A percentile compares a stretch with the other conserved stretches of the same genome.
Evolutionary conservation across 139 green algal species (phyloP).

Genomic region (Chlorella ohadii): DNA sequence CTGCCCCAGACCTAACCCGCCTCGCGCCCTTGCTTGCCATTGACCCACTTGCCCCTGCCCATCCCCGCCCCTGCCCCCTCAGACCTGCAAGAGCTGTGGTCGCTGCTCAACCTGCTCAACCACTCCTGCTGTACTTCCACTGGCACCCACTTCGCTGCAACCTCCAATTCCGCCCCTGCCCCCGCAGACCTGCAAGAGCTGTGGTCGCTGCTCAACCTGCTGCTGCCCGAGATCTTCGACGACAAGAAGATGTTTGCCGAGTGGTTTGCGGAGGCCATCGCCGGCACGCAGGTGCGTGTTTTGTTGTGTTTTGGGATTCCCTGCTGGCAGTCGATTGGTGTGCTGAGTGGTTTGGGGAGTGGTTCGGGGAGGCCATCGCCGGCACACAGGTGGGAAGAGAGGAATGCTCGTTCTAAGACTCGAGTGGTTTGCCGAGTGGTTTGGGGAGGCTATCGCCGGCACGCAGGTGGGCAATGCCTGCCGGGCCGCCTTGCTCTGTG

Average conservation of each 20-base stretch:
- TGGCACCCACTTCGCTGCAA: no score
- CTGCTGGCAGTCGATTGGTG: no score
- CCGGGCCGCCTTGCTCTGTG: no score
- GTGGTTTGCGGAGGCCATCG: conserved; percentile 79
- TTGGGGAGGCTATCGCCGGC: conserved; percentile 54
- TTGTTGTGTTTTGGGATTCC: neutral
- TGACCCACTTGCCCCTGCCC: no score
- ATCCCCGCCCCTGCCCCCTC: no score
- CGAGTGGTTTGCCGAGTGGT: conserved; percentile 96
- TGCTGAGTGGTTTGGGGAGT: conserved; percentile 82
- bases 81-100: conserved; percentile 80
- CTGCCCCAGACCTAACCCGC: no score
- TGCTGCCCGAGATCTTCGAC: conserved; percentile 96
- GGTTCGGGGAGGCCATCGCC: conserved; percentile 73
- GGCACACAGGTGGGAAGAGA: conserved; percentile 24
- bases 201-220: conserved; percentile 91
- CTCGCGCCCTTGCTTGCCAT: no score
- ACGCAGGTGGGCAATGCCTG: no score
- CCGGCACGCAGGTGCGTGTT: neutral
- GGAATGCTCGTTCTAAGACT: no score
- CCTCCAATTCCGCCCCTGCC: no score
- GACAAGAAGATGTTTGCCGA: conserved; percentile 90
- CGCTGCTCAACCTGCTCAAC: conserved; percentile 92
- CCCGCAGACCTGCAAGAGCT: conserved; percentile 77
- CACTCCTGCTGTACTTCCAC: no score